phyloP scores from a whole-genome alignment of 345 rosid species.

The Mercurialis annua region DNA sequence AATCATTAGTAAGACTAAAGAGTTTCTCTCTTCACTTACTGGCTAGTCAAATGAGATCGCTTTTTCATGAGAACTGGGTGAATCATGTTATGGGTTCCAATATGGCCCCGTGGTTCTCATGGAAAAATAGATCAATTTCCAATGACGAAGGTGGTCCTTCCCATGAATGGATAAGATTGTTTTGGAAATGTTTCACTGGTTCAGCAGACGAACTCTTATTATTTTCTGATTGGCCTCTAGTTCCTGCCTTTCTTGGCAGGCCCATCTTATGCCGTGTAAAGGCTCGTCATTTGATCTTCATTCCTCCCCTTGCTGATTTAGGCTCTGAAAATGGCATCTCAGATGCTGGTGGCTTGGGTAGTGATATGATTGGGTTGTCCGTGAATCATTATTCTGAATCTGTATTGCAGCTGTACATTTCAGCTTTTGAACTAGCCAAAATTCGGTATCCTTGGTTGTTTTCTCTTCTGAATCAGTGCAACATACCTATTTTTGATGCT shows the following conservation, averaged over 20 bases:
- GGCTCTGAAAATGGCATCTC: constrained; percentile 25
- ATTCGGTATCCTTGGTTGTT: constrained; percentile 71
- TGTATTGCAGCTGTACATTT: constrained; percentile 39
- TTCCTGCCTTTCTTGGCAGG: constrained; percentile 95
- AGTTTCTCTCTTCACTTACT: constrained; percentile 66
- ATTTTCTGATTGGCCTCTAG: constrained; percentile 86
- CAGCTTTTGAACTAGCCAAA: constrained; percentile 52
- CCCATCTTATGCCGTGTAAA: constrained; percentile 80
- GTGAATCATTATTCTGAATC: constrained; percentile 36
- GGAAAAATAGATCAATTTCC: constrained; percentile 59
- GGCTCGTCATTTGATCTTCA: constrained; percentile 62
- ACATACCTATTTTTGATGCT: constrained; percentile 70
- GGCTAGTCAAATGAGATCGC: constrained; percentile 65
- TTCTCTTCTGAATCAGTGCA: constrained; percentile 76
- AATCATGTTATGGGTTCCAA: constrained; percentile 59
- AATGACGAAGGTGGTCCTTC: constrained; percentile 78
- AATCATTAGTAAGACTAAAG: constrained; percentile 52
- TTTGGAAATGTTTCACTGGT: constrained; percentile 74
- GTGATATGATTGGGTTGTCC: constrained; percentile 34
- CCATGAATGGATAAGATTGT: constrained; percentile 78
- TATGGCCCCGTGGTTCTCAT: constrained; percentile 86
- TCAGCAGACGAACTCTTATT: constrained; percentile 61
- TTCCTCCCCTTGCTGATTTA: constrained; percentile 60
- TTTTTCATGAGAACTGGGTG: constrained; percentile 79
- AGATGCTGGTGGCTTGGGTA: constrained; percentile 29